Percentiles rank a stretch among this genome's conserved stretches.
Evolutionary conservation across 805 yeast species (phyloP).

Genomic region (Wickerhamomyces canadensis): DNA sequence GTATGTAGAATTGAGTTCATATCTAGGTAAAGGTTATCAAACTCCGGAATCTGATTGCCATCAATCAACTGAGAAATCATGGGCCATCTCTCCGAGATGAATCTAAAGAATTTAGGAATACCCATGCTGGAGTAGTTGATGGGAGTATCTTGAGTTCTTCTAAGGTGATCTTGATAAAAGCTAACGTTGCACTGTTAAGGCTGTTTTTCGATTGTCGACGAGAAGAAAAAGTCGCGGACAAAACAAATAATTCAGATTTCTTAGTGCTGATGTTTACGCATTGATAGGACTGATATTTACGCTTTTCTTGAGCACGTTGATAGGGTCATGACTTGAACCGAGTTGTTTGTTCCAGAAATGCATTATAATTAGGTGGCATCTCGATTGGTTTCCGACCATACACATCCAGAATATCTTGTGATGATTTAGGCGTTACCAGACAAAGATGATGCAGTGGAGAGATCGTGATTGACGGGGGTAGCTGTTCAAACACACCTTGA

Average conservation of each 20-base stretch:
- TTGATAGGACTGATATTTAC: not conserved
- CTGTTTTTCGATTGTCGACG: no score
- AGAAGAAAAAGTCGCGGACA: no score
- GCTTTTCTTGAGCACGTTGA: no score
- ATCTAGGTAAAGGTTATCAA: slow-evolving; percentile 90
- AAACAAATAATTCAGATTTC: not conserved
- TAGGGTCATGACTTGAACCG: no score
- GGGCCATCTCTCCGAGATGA: slow-evolving; percentile 99
- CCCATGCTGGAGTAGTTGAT: slow-evolving; percentile 42
- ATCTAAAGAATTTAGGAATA: slow-evolving; percentile 94
- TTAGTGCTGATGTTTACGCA: not conserved
- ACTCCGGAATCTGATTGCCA: slow-evolving; percentile 82
- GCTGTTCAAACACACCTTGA: slow-evolving; percentile 63
- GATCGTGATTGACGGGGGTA: slow-evolving; percentile 22
- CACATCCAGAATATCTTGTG: not conserved
- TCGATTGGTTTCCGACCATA: not conserved
- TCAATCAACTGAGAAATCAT: slow-evolving; percentile 81
- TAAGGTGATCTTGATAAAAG: no score
- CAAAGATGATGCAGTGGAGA: slow-evolving; percentile 5
- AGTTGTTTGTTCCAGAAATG: not conserved
- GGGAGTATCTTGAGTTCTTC: not conserved
- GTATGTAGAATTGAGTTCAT: slow-evolving; percentile 96
- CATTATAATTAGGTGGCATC: not conserved
- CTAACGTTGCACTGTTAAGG: not conserved
- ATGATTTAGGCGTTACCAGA: not conserved